A percentile compares a stretch with the other conserved stretches of the same genome.
phyloP scores from a whole-genome alignment of 2,329 filamentous ascomycete species.

The Colletotrichum sp. region DNA sequence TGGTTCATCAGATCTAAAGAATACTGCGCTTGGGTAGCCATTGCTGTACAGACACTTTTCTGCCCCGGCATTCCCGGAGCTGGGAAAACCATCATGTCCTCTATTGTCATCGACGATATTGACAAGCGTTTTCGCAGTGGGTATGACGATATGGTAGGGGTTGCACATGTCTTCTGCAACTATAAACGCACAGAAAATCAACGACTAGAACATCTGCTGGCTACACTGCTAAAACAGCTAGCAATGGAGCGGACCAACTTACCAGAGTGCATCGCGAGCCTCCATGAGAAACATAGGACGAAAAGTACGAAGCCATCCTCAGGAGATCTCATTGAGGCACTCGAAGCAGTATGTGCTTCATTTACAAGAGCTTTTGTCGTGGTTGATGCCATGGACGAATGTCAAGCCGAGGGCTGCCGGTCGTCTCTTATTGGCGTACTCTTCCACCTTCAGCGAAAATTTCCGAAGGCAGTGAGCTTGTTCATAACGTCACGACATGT shows the following conservation, averaged over 20 bases:
- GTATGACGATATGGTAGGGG: slow-evolving; percentile 29
- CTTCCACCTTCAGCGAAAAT: neutral
- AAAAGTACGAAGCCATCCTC: neutral
- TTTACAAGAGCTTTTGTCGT: neutral
- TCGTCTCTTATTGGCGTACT: neutral
- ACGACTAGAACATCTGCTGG: slow-evolving; percentile 31
- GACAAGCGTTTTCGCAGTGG: slow-evolving; percentile 15
- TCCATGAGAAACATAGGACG: too few species aligned
- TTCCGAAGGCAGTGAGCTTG: neutral
- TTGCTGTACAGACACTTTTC: slow-evolving; percentile 38
- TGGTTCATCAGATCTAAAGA: slow-evolving; percentile 48
- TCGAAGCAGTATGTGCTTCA: neutral
- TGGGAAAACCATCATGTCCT: slow-evolving; percentile 52
- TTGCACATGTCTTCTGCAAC: slow-evolving; percentile 53
- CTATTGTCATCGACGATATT: slow-evolving; percentile 48
- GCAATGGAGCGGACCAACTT: too few species aligned
- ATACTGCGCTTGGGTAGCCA: slow-evolving; percentile 36
- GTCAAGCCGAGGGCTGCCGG: neutral
- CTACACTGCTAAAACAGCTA: slow-evolving; percentile 43
- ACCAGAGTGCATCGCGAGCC: too few species aligned
- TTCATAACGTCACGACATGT: neutral
- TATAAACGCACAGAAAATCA: slow-evolving; percentile 44
- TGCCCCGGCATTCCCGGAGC: slow-evolving; percentile 53
- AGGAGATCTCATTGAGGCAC: neutral
- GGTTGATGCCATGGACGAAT: neutral